These are phyloP conservation scores for Berkeleyomyces basicola DNA, from an alignment of 2,329 filamentous ascomycete species.

Conservation along the genomic window DNA sequence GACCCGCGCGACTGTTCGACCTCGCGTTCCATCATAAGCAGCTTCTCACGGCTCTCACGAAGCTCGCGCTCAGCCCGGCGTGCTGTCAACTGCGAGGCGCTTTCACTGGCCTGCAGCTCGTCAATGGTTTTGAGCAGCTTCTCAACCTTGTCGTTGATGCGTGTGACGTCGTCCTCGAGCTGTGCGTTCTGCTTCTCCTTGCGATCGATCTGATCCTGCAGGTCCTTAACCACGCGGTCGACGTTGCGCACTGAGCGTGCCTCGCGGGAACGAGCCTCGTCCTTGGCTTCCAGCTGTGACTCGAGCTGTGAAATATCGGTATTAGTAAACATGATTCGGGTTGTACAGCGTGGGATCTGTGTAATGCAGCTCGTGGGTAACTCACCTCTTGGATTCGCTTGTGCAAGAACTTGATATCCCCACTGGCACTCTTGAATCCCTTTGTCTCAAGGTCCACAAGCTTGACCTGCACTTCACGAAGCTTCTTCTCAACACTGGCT, in stretches of 20 bases:
- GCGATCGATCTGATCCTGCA: constrained; percentile 81
- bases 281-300: constrained; percentile 66
- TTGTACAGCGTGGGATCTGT: neutral
- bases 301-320: constrained; percentile 48
- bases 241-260: constrained; percentile 81
- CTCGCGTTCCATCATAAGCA: constrained; percentile 68
- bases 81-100: constrained; percentile 59
- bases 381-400: constrained; percentile 88
- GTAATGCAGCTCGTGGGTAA: constrained; percentile 11
- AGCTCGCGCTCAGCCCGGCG: constrained; percentile 81
- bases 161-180: constrained; percentile 65
- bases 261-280: constrained; percentile 60
- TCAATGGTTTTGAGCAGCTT: constrained; percentile 83
- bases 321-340: constrained; percentile 17
- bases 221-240: constrained; percentile 83
- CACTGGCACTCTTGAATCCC: constrained; percentile 83
- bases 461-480: constrained; percentile 79
- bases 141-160: constrained; percentile 79
- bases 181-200: constrained; percentile 76
- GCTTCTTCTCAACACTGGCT: constrained; percentile 68
- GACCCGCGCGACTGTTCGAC: constrained; percentile 57
- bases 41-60: constrained; percentile 73
- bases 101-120: constrained; percentile 80
- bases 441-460: constrained; percentile 93
- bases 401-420: constrained; percentile 89